Evolutionary conservation across 1,284 basidiomycete genomes (phyloP), one percentile per base, ranked within the genome.

Genomic region (Sanghuangporus weigelae): DNA sequence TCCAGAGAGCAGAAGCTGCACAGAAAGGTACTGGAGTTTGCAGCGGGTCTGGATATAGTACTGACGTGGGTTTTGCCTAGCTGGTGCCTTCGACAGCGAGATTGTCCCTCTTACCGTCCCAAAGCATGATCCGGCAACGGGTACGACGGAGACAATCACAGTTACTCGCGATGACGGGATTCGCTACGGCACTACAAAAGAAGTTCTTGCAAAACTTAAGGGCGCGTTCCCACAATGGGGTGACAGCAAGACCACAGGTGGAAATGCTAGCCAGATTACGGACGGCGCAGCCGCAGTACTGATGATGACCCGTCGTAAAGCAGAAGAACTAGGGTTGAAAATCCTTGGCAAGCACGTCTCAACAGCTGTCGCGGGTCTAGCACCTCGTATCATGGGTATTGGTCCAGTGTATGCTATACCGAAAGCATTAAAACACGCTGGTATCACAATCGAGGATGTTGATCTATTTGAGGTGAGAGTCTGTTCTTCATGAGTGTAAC

Each of bases 161-260:
- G 77, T 94, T 26, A 79, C 78, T 40, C 81, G 86, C 71, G 94
- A 96, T 72, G 94, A 96, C 71, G 93, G 93, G 7, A 91, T 95
- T 59, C 80, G 93, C 26, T 79, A 83, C 66, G 89, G 87, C 8
- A 92, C 90, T 12, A 95, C 92, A 0, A 82, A 85, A 70, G 89
- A 90, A 67, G 74, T 73, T 8, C 78, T 96, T 56, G 71, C 73
- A 54, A 92, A 89, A 75, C 85, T 93, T 68, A 84, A 83, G 63
- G 68, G 89, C 4, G 94, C 94, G 2, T 96, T 96, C 77, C 93
- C 93, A 44, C 90, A 95, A 69, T 96, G 93, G 92, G 88, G 87
- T 2, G 86, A 86, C 8, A 75, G 79, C 1, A 82, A 83, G 50
- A 93, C 92, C 16, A 95, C 93, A 5, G 93, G 91, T n/a, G 93